Percentiles rank a stretch among this genome's conserved stretches.
Conservation (phyloP, 1,284 basidiomycete species). For the Cutaneotrichosporon mucoides region DNA sequence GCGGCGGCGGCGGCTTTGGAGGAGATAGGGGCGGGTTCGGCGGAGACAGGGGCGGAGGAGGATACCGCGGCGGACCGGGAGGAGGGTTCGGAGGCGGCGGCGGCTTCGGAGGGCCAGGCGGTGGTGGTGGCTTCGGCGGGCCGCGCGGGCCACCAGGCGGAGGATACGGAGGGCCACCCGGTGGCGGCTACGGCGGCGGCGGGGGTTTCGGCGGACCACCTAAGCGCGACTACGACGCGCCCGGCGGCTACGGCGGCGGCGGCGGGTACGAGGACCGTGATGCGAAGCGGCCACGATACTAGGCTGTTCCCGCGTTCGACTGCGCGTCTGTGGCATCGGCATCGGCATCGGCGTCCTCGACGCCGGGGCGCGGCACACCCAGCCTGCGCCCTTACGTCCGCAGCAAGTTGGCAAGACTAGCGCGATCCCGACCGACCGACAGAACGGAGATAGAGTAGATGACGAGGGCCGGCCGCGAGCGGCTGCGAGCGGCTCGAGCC, state of each 20-base stretch:
- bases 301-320: neutral
- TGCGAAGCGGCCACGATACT: conserved; percentile 73
- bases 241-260: conserved; percentile 52
- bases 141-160: neutral
- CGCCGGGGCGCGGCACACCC: neutral
- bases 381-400: neutral
- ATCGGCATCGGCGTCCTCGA: neutral
- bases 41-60: too few species aligned
- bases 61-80: conserved; percentile 45
- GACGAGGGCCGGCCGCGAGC: neutral
- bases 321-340: too few species aligned
- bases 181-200: conserved; percentile 28
- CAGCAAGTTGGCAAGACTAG: neutral
- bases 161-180: conserved; percentile 3
- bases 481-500: neutral
- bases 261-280: conserved; percentile 75
- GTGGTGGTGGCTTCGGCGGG: too few species aligned
- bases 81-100: too few species aligned
- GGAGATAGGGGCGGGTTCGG: conserved; percentile 31
- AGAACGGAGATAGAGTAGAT: neutral
- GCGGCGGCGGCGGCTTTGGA: conserved; percentile 7
- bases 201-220: conserved; percentile 27
- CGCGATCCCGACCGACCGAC: too few species aligned
- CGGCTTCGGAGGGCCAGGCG: too few species aligned
- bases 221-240: conserved; percentile 40